These are phyloP conservation scores for Aspergillus ellipticus DNA, from an alignment of 495 filamentous ascomycete species.

Conservation along the genomic window DNA sequence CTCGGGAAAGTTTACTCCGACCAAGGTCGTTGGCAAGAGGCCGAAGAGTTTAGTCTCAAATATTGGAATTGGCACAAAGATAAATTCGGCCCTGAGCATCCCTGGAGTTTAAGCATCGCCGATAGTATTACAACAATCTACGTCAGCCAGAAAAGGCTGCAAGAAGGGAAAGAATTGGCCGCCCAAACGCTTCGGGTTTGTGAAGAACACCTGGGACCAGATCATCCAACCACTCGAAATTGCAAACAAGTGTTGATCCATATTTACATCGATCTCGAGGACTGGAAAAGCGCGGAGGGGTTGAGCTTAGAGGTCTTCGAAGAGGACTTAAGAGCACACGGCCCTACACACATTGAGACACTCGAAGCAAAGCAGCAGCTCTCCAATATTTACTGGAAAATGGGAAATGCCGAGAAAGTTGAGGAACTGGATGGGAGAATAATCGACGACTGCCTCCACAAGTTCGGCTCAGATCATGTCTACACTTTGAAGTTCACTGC, in stretches of 20 bases:
- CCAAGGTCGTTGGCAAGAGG: neutral
- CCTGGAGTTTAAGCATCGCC: constrained; percentile 8
- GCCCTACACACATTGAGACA: neutral
- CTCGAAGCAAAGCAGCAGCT: constrained; percentile 1
- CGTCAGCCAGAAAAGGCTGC: constrained; percentile 19
- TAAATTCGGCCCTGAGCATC: constrained; percentile 11
- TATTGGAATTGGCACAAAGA: constrained; percentile 7
- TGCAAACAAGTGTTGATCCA: constrained; percentile 7
- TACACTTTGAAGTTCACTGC: constrained; percentile 9
- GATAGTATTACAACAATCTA: constrained; percentile 10
- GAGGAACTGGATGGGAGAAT: neutral
- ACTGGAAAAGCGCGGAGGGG: constrained; percentile 6
- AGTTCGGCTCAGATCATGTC: constrained; percentile 3
- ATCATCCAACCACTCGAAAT: constrained; percentile 17
- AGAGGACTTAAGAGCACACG: neutral
- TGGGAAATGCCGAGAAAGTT: neutral
- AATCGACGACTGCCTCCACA: neutral
- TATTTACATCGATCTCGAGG: neutral
- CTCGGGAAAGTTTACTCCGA: constrained; percentile 4
- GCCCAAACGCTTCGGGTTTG: constrained; percentile 16
- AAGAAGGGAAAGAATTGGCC: constrained; percentile 32
- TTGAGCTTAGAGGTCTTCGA: neutral
- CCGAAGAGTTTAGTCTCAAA: neutral
- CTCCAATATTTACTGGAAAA: constrained; percentile 1
- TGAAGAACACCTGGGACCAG: constrained; percentile 16